These are phyloP conservation scores for Alternaria hordeiaustralica DNA, from an alignment of 2,329 filamentous ascomycete genomes.

Conservation along the genomic window DNA sequence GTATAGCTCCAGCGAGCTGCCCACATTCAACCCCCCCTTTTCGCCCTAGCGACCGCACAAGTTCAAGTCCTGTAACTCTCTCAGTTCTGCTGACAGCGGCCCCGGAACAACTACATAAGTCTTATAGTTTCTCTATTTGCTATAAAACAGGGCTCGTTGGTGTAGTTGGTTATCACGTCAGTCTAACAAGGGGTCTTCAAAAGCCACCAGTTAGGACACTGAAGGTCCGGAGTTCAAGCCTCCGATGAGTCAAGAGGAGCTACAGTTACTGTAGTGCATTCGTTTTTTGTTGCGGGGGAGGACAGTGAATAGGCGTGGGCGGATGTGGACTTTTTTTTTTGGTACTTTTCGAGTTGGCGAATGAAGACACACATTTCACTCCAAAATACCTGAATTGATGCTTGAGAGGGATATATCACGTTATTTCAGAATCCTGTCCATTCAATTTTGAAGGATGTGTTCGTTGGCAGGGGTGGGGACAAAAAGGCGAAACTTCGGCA, in stretches of 20 bases:
- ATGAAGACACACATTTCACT: not conserved
- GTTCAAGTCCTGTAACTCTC: not conserved
- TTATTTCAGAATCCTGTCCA: fast-evolving
- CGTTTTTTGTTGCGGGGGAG: not conserved
- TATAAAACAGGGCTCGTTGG: constrained; percentile 37
- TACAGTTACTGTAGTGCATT: not conserved
- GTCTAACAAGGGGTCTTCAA: constrained; percentile 48
- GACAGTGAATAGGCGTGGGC: not conserved
- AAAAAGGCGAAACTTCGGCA: constrained; percentile 1
- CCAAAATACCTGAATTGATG: not conserved
- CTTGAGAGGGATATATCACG: not conserved
- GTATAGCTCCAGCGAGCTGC: not conserved
- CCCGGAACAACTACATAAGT: fast-evolving
- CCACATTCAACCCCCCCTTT: not conserved
- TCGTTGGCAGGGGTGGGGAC: not conserved
- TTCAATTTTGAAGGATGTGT: not conserved
- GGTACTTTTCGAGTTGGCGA: not conserved
- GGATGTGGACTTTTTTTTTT: not conserved
- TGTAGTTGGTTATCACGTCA: constrained; percentile 58
- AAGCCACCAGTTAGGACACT: constrained; percentile 7
- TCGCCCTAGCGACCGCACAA: not conserved
- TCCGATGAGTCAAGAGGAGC: constrained; percentile 17
- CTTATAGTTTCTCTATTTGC: not conserved
- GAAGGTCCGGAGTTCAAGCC: constrained; percentile 26
- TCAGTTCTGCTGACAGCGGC: not conserved